These are phyloP conservation scores for Saccharomyces hybrid DNA, from an alignment of 1,139 yeast species.

Conservation along the genomic window DNA sequence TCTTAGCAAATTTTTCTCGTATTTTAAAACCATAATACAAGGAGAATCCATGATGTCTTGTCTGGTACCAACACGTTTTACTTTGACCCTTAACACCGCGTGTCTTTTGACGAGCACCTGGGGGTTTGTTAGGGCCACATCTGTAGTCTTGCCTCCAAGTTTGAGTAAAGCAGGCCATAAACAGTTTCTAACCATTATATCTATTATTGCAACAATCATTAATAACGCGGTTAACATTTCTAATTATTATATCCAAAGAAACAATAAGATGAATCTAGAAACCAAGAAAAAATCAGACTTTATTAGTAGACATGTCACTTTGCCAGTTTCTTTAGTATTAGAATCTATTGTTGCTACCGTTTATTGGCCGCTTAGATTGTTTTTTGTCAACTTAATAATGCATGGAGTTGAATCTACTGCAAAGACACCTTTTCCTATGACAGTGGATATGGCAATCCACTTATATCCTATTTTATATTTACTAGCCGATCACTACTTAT, in stretches of 20 bases:
- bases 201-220: slow-evolving; percentile 43
- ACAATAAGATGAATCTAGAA: neutral
- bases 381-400: slow-evolving; percentile 40
- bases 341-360: slow-evolving; percentile 54
- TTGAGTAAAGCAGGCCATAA: slow-evolving; percentile 52
- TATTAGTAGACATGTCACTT: slow-evolving; percentile 22
- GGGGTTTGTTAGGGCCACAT: slow-evolving; percentile 27
- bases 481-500: slow-evolving; percentile 44
- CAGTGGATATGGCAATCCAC: slow-evolving; percentile 52
- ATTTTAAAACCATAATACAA: neutral
- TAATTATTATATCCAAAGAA: slow-evolving; percentile 16
- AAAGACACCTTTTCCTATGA: slow-evolving; percentile 37
- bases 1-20: too few species aligned
- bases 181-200: slow-evolving; percentile 62
- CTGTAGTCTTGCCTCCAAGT: slow-evolving; percentile 40
- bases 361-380: slow-evolving; percentile 60
- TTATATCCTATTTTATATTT: slow-evolving; percentile 49
- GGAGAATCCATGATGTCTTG: neutral
- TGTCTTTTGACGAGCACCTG: slow-evolving; percentile 22
- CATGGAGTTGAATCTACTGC: slow-evolving; percentile 24
- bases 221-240: slow-evolving; percentile 23
- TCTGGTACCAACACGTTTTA: neutral
- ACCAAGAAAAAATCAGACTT: slow-evolving; percentile 6
- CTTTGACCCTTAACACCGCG: neutral
- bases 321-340: slow-evolving; percentile 45